Evolutionary conservation across 2,329 filamentous ascomycete species (phyloP).

Genomic region (Juglanconis oblonga): DNA sequence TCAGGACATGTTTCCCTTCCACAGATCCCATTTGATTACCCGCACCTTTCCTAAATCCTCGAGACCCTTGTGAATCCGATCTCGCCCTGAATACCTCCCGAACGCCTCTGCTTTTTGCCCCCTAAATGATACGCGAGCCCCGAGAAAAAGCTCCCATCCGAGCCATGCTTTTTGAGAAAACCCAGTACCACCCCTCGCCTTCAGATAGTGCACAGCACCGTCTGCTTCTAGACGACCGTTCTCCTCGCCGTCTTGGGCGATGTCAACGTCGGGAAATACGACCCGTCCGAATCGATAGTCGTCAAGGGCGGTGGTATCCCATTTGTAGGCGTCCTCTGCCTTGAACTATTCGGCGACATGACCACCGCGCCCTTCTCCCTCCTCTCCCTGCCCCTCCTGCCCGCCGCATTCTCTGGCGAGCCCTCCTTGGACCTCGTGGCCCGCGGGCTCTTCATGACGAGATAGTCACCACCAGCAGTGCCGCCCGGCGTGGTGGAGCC

Average conservation of each 20-base stretch:
- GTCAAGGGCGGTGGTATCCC: conserved; percentile 27
- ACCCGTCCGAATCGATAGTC: conserved; percentile 31
- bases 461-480: conserved; percentile 35
- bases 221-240: neutral
- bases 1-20: neutral
- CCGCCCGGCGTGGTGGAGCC: conserved; percentile 30
- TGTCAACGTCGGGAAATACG: conserved; percentile 40
- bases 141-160: neutral
- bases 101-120: neutral
- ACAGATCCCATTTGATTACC: neutral
- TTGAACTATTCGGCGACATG: conserved; percentile 45
- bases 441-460: conserved; percentile 40
- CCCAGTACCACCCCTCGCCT: too few relatives aligned
- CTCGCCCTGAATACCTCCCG: neutral
- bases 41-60: neutral
- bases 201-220: neutral
- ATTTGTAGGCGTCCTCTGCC: conserved; percentile 45
- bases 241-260: conserved; percentile 33
- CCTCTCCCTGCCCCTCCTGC: conserved; percentile 20
- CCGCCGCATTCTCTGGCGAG: conserved; percentile 31
- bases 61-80: neutral
- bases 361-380: conserved; percentile 18
- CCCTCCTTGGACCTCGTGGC: conserved; percentile 22
- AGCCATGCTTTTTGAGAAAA: neutral
- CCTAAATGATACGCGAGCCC: neutral